These are phyloP conservation scores for Boletus austroedulis DNA, from an alignment of 1,284 basidiomycete species.

Conservation along the genomic window DNA sequence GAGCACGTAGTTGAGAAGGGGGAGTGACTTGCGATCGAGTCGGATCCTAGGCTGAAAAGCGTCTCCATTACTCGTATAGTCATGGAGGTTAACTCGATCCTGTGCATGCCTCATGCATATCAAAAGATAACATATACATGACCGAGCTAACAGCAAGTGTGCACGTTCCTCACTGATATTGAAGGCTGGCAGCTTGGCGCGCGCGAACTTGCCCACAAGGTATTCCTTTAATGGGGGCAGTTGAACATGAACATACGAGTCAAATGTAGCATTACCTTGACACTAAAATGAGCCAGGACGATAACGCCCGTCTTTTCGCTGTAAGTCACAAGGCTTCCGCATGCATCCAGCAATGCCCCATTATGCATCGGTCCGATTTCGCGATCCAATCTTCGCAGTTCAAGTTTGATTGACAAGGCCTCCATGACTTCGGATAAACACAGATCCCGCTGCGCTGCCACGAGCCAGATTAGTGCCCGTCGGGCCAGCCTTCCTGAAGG, in stretches of 20 bases:
- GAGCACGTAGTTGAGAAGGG: not conserved
- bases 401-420: not conserved
- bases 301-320: not conserved
- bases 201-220: not conserved
- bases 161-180: too few species aligned
- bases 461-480: not conserved
- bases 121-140: slow-evolving; percentile 1
- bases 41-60: not conserved
- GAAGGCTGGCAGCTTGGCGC: too few species aligned
- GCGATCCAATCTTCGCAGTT: not conserved
- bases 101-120: not conserved
- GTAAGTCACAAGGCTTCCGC: not conserved
- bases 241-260: too few species aligned
- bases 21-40: not conserved
- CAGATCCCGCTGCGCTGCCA: not conserved
- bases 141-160: not conserved
- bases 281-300: not conserved
- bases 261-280: not conserved
- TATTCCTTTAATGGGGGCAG: not conserved
- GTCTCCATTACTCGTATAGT: too few species aligned
- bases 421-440: not conserved
- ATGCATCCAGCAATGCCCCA: not conserved
- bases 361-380: not conserved
- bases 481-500: not conserved
- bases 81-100: too few species aligned